Conservation (phyloP, 805 yeast genomes). For the Candida dendrica region DNA sequence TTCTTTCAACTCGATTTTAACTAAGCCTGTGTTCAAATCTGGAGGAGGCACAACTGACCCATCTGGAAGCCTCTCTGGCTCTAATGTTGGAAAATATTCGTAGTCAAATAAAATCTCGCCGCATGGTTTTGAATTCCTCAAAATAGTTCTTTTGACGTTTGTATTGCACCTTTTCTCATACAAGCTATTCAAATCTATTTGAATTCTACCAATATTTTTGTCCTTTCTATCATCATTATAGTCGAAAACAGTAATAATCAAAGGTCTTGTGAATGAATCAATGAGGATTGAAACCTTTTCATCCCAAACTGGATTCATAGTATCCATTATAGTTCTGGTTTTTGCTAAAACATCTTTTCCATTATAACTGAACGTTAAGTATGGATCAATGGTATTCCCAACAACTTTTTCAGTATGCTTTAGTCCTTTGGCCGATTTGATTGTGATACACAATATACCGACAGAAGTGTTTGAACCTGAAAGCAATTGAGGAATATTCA, state of each 20-base stretch:
- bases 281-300: conserved; percentile 69
- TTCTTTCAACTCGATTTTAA: conserved; percentile 56
- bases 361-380: conserved; percentile 62
- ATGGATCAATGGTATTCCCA: conserved; percentile 87
- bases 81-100: conserved; percentile 68
- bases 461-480: conserved; percentile 83
- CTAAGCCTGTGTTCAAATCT: conserved; percentile 90
- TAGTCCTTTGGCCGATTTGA: conserved; percentile 61
- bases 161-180: conserved; percentile 45
- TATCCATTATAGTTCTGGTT: conserved; percentile 62
- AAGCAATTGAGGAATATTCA: conserved; percentile 84
- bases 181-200: conserved; percentile 64
- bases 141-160: conserved; percentile 45
- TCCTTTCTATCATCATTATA: conserved; percentile 77
- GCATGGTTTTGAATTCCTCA: conserved; percentile 77
- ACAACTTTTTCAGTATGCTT: conserved; percentile 56
- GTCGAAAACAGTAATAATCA: conserved; percentile 65
- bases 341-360: conserved; percentile 52
- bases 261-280: conserved; percentile 73
- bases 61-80: conserved; percentile 53
- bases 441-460: conserved; percentile 73
- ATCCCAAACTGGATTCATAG: conserved; percentile 75
- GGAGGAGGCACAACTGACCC: conserved; percentile 84
- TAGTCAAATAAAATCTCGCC: conserved; percentile 70
- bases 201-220: conserved; percentile 69